Percentiles rank a stretch among this genome's conserved stretches.
phyloP scores from a whole-genome alignment of 176 grass and related monocot species.

The Pontederia crassipes region DNA sequence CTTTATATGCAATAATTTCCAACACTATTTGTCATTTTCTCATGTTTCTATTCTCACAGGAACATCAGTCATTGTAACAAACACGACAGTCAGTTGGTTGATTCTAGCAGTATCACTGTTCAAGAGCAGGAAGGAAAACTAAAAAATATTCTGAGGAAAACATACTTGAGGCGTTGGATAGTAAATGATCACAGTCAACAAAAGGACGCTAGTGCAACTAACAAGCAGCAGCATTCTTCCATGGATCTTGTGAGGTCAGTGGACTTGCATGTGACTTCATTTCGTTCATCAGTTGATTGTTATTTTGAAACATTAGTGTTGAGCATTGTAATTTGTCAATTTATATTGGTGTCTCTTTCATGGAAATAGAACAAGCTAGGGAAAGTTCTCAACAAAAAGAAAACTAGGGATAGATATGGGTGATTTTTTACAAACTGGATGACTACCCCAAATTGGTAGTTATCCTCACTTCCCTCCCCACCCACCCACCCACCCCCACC shows the following conservation, averaged over 20 bases:
- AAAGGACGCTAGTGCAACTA: slow-evolving; percentile 18
- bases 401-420: too few relatives aligned
- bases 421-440: too few relatives aligned
- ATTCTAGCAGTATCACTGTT: slow-evolving; percentile 24
- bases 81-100: slow-evolving; percentile 27
- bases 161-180: slow-evolving; percentile 70
- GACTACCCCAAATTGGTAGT: too few relatives aligned
- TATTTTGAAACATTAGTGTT: neutral
- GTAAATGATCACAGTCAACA: slow-evolving; percentile 28
- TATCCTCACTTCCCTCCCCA: too few relatives aligned
- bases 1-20: too few relatives aligned
- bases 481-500: too few relatives aligned
- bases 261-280: neutral
- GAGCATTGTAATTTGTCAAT: too few relatives aligned
- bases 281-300: too few relatives aligned
- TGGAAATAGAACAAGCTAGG: too few relatives aligned
- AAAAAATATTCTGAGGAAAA: slow-evolving; percentile 64
- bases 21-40: neutral
- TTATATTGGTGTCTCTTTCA: too few relatives aligned
- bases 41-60: slow-evolving; percentile 3
- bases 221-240: slow-evolving; percentile 24
- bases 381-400: too few relatives aligned
- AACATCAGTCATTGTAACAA: slow-evolving; percentile 16
- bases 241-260: slow-evolving; percentile 72
- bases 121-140: slow-evolving; percentile 67